Conservation (phyloP, 768 basidiomycete genomes). For the Krasilnikovozyma curviuscula region DNA sequence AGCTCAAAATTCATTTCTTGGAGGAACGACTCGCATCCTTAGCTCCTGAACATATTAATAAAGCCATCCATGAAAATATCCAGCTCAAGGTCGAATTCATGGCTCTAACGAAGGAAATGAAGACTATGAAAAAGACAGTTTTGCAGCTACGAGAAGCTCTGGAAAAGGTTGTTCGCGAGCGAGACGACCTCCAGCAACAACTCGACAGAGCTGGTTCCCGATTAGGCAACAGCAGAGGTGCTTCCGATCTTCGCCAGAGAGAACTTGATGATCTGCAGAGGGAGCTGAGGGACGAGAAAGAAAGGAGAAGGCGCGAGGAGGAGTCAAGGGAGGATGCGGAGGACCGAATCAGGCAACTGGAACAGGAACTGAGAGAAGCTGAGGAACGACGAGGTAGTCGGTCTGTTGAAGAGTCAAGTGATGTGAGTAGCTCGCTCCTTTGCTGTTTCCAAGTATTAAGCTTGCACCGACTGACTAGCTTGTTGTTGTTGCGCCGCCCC, state of each 20-base stretch:
- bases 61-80: slow-evolving; percentile 77
- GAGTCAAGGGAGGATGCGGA: slow-evolving; percentile 40
- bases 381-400: slow-evolving; percentile 32
- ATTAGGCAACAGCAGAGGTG: neutral
- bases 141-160: slow-evolving; percentile 36
- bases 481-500: neutral
- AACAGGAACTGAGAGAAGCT: slow-evolving; percentile 37
- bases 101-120: slow-evolving; percentile 71
- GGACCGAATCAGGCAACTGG: slow-evolving; percentile 39
- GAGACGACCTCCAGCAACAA: neutral
- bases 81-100: slow-evolving; percentile 83
- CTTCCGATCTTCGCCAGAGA: neutral
- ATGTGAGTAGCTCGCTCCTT: neutral
- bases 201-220: neutral
- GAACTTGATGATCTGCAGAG: neutral
- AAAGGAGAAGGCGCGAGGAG: slow-evolving; percentile 36
- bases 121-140: slow-evolving; percentile 75
- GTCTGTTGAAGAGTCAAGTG: no score
- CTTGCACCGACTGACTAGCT: neutral
- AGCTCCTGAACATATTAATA: slow-evolving; percentile 80
- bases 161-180: slow-evolving; percentile 38
- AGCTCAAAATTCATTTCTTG: slow-evolving; percentile 84
- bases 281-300: neutral
- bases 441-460: neutral
- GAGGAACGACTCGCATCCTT: slow-evolving; percentile 79